These are phyloP conservation scores for Nigrograna mackinnonii DNA, from an alignment of 2,329 filamentous ascomycete genomes.

Conservation along the genomic window DNA sequence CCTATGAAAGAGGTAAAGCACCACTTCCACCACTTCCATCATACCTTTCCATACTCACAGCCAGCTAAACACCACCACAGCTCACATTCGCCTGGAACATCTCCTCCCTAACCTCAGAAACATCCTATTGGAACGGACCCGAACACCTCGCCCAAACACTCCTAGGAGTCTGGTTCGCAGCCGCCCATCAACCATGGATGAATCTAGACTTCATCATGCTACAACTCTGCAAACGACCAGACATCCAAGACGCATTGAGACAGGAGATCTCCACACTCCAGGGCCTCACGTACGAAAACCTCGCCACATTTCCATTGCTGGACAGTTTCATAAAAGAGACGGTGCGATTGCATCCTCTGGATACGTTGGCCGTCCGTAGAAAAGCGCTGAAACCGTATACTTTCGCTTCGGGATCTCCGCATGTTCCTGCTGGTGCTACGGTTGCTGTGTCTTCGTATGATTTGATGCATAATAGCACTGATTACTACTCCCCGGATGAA, in stretches of 20 bases:
- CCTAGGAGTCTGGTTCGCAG: conserved; percentile 20
- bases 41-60: too few relatives aligned
- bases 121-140: conserved; percentile 14
- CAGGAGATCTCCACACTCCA: conserved; percentile 9
- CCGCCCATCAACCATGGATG: conserved; percentile 23
- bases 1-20: conserved; percentile 1
- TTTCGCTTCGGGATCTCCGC: conserved; percentile 7
- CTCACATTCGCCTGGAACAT: conserved; percentile 15
- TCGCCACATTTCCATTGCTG: conserved; percentile 11
- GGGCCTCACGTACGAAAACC: conserved; percentile 5
- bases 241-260: conserved; percentile 8
- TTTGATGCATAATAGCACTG: conserved; percentile 12
- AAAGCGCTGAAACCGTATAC: conserved; percentile 17
- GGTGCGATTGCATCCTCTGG: conserved; percentile 15
- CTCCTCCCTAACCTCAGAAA: conserved; percentile 7
- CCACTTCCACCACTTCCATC: background rate
- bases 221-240: conserved; percentile 13
- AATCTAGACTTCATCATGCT: conserved; percentile 19
- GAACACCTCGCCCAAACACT: conserved; percentile 9
- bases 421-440: conserved; percentile 9
- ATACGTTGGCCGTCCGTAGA: conserved; percentile 17
- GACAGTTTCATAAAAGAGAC: conserved; percentile 23
- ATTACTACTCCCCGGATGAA: conserved; percentile 10
- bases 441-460: conserved; percentile 18
- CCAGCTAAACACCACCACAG: background rate